phyloP scores from a whole-genome alignment of 1,284 basidiomycete genomes.

The Pseudozyma hubeiensis region DNA sequence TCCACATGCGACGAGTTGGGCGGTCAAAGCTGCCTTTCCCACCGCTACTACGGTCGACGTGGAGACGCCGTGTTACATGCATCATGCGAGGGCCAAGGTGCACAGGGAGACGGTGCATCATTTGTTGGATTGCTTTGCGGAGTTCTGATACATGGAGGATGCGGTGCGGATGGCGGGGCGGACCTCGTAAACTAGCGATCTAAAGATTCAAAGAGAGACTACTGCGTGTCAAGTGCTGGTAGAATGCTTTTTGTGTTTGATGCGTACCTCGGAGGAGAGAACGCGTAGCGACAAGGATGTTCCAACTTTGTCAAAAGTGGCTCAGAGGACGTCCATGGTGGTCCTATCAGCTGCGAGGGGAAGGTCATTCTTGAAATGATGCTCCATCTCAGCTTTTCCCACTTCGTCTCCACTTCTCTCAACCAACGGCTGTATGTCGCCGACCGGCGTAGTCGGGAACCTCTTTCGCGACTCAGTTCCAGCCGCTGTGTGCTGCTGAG shows the following conservation, averaged over 20 bases:
- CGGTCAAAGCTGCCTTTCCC: slow-evolving; percentile 15
- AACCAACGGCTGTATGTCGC: background rate
- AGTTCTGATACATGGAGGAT: background rate
- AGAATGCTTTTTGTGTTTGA: too few relatives aligned
- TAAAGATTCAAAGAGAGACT: too few relatives aligned
- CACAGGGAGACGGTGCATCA: slow-evolving; percentile 19
- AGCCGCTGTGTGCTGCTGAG: too few relatives aligned
- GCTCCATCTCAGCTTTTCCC: background rate
- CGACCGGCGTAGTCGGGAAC: too few relatives aligned
- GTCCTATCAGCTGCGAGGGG: slow-evolving; percentile 7
- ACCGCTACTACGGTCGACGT: background rate
- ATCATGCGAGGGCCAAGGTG: background rate
- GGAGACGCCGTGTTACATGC: slow-evolving; percentile 32
- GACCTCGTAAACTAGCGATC: too few relatives aligned
- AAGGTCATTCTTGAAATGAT: slow-evolving; percentile 13
- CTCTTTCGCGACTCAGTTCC: too few relatives aligned
- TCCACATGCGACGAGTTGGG: slow-evolving; percentile 22
- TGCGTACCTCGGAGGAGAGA: too few relatives aligned
- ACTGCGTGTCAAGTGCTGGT: too few relatives aligned
- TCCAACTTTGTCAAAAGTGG: background rate
- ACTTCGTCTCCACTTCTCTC: background rate
- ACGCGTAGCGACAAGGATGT: slow-evolving; percentile 2
- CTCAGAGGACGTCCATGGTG: slow-evolving; percentile 18
- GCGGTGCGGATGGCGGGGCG: background rate
- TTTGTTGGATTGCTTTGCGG: slow-evolving; percentile 3